Percentiles rank a stretch among this genome's conserved stretches.
phyloP scores from a whole-genome alignment of 306 rosid species.

The Ceratonia siliqua region DNA sequence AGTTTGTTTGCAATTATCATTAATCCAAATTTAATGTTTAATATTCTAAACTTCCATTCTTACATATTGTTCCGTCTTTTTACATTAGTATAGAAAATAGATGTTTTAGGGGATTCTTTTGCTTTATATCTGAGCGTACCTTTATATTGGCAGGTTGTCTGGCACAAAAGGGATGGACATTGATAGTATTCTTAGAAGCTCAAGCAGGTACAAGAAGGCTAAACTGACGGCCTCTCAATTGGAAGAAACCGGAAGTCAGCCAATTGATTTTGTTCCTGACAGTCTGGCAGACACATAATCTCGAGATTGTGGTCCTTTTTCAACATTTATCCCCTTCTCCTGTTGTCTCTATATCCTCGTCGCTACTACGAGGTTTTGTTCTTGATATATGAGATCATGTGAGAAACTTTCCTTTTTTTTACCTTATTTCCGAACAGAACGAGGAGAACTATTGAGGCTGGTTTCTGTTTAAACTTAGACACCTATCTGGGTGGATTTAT shows the following conservation, averaged over 20 bases:
- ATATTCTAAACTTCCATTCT: not conserved
- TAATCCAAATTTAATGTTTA: not conserved
- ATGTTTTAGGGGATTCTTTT: constrained; percentile 2
- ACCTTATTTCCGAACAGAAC: not conserved
- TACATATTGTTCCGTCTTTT: not conserved
- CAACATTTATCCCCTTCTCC: not conserved
- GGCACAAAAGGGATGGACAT: constrained; percentile 41
- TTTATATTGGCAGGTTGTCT: constrained; percentile 49
- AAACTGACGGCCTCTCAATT: constrained; percentile 57
- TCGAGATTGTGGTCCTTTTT: not conserved
- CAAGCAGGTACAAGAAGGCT: constrained; percentile 70
- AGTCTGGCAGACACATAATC: constrained; percentile 38
- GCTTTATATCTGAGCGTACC: constrained; percentile 29
- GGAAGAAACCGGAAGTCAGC: constrained; percentile 62
- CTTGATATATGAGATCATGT: not conserved
- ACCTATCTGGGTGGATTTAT: not conserved
- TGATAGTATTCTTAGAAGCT: constrained; percentile 55
- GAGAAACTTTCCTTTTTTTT: not conserved
- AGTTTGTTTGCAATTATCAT: not conserved
- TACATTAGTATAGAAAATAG: not conserved
- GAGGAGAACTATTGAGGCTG: not conserved
- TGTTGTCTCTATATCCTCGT: not conserved
- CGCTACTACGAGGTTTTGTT: not conserved
- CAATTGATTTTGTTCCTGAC: constrained; percentile 61
- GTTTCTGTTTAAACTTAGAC: not conserved